Conservation (phyloP, 495 filamentous ascomycete genomes). For the Neurospora cerealis region DNA sequence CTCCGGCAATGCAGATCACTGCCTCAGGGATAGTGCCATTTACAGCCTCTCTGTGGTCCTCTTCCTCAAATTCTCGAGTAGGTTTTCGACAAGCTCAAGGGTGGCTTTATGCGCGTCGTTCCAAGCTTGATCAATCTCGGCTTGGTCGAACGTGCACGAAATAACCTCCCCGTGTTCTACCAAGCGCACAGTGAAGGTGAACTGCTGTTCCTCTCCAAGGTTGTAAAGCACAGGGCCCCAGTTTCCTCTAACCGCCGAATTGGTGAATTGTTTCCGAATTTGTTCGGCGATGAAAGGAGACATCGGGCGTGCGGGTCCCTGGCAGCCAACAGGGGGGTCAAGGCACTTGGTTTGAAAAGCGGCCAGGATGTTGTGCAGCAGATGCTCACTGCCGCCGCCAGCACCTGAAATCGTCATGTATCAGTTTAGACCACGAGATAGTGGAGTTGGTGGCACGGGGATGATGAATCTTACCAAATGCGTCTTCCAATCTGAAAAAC, state of each 20-base stretch:
- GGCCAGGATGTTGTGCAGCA: not conserved
- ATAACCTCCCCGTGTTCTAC: too few relatives aligned
- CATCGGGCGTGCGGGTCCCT: too few relatives aligned
- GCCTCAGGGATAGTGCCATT: not conserved
- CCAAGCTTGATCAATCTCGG: not conserved
- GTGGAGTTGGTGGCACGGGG: not conserved
- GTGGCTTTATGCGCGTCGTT: not conserved
- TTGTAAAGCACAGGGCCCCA: too few relatives aligned
- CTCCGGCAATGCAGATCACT: not conserved
- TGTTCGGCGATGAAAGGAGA: not conserved
- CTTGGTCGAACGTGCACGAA: not conserved
- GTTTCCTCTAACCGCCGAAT: rapidly evolving
- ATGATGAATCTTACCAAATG: not conserved
- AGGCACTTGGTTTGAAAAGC: not conserved
- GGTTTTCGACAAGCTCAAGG: not conserved
- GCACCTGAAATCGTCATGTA: not conserved
- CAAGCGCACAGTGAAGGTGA: too few relatives aligned
- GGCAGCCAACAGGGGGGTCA: too few relatives aligned
- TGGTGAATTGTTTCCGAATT: not conserved
- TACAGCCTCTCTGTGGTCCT: not conserved
- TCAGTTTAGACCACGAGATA: not conserved
- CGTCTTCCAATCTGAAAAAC: not conserved
- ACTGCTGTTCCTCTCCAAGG: too few relatives aligned
- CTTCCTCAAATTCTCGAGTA: not conserved
- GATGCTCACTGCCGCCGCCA: not conserved